Conservation (phyloP, 257 asterid genomes). For the Ajuga chamaepitys region DNA sequence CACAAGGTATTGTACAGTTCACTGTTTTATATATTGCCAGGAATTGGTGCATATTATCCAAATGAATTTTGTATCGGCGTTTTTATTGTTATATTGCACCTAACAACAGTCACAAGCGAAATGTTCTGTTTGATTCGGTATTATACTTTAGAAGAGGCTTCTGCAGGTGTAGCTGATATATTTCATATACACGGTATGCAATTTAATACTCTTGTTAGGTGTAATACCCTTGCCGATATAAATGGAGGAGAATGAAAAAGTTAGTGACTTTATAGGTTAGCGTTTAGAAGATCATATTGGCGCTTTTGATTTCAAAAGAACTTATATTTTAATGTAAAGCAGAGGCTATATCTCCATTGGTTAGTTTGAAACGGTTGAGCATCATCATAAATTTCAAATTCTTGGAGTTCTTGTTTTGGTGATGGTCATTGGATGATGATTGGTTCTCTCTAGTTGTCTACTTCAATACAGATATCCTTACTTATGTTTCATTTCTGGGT, state of each 20-base stretch:
- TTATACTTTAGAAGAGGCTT: too few relatives aligned
- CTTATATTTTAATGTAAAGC: neutral
- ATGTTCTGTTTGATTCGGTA: too few relatives aligned
- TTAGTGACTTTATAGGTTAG: conserved; percentile 1
- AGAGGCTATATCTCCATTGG: neutral
- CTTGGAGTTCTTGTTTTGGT: neutral
- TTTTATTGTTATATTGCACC: neutral
- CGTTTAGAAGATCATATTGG: neutral
- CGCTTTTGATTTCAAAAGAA: neutral
- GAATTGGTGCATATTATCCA: neutral
- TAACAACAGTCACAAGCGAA: neutral
- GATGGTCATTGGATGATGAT: neutral
- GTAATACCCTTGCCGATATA: too few relatives aligned
- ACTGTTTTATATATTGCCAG: conserved; percentile 2
- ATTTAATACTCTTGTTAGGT: too few relatives aligned
- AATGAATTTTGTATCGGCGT: neutral
- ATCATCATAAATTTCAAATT: neutral
- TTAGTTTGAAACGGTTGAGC: neutral
- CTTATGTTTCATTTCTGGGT: neutral
- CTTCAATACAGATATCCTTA: neutral
- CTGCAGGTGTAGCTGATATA: too few relatives aligned
- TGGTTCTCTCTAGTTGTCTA: neutral
- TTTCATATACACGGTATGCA: neutral
- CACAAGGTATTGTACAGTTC: conserved; percentile 27
- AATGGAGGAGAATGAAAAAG: neutral